Conservation (phyloP, 805 yeast species). For the Kazachstania psychrophila region DNA sequence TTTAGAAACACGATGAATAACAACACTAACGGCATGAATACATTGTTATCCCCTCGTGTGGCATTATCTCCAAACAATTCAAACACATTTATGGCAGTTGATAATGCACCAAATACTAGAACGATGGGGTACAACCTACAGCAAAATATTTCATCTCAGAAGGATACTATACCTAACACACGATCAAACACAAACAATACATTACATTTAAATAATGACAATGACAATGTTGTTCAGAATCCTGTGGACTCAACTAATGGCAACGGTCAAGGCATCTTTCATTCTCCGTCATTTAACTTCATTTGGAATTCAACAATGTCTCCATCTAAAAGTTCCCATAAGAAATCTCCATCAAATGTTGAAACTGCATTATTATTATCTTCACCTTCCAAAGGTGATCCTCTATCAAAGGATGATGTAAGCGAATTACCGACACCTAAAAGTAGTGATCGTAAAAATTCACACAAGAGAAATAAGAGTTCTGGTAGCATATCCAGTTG, state of each 20-base stretch:
- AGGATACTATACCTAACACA: neutral
- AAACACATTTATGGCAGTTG: too few relatives aligned
- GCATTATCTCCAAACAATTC: slow-evolving; percentile 8
- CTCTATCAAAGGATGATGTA: slow-evolving; percentile 2
- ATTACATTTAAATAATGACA: neutral
- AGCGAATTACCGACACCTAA: neutral
- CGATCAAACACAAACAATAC: neutral
- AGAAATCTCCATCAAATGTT: neutral
- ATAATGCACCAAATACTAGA: slow-evolving; percentile 2
- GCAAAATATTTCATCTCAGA: neutral
- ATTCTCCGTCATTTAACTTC: slow-evolving; percentile 21
- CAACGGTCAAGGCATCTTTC: slow-evolving; percentile 10
- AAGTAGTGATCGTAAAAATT: neutral
- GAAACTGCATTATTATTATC: neutral
- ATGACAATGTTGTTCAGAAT: neutral
- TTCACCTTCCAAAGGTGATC: slow-evolving; percentile 1
- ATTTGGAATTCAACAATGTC: slow-evolving; percentile 18
- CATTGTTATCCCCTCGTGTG: neutral
- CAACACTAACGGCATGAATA: neutral
- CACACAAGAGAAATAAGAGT: slow-evolving; percentile 17
- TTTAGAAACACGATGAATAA: slow-evolving; percentile 1
- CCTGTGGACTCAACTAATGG: neutral
- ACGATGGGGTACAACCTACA: neutral
- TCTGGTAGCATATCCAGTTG: slow-evolving; percentile 16
- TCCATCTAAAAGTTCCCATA: slow-evolving; percentile 2